phyloP scores from a whole-genome alignment of 2,329 filamentous ascomycete genomes.

The Neofusicoccum sp. region DNA sequence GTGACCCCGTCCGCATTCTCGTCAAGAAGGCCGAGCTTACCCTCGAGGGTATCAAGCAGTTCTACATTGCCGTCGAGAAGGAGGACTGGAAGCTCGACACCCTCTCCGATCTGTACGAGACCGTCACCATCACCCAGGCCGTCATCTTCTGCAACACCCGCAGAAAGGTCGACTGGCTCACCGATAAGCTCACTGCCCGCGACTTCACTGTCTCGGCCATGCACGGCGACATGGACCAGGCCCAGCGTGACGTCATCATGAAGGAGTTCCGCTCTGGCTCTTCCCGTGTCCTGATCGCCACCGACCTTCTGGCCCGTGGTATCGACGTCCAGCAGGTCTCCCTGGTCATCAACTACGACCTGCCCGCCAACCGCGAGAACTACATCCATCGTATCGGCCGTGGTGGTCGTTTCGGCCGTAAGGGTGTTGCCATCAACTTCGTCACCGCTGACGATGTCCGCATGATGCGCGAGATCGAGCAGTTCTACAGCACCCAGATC shows the following conservation, averaged over 20 bases:
- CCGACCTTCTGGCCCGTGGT: slow-evolving; percentile 95
- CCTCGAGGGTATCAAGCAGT: slow-evolving; percentile 99
- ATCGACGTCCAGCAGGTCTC: slow-evolving; percentile 99
- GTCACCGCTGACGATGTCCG: slow-evolving; percentile 98
- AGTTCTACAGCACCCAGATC: slow-evolving; percentile 99
- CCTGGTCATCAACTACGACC: slow-evolving; percentile 99
- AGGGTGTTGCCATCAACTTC: slow-evolving; percentile 99
- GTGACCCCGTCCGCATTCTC: slow-evolving; percentile 95
- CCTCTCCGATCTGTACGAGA: slow-evolving; percentile 98
- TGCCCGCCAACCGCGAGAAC: slow-evolving; percentile 98
- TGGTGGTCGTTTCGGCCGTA: slow-evolving; percentile 98
- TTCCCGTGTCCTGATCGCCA: slow-evolving; percentile 97
- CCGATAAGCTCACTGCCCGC: slow-evolving; percentile 96
- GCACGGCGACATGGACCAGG: slow-evolving; percentile 99
- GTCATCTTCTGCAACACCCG: slow-evolving; percentile 99
- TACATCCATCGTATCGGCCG: slow-evolving; percentile 99
- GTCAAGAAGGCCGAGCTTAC: slow-evolving; percentile 99
- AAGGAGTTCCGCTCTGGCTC: slow-evolving; percentile 99
- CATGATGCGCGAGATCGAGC: slow-evolving; percentile 99
- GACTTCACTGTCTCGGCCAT: slow-evolving; percentile 99
- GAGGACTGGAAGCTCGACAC: slow-evolving; percentile 99
- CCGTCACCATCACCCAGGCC: slow-evolving; percentile 97
- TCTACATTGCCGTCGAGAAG: slow-evolving; percentile 99
- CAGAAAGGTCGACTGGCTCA: slow-evolving; percentile 99
- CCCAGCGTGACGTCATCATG: slow-evolving; percentile 98